Conservation (phyloP, 352 stramenopile genomes). For the Phytophthora fragariae region DNA sequence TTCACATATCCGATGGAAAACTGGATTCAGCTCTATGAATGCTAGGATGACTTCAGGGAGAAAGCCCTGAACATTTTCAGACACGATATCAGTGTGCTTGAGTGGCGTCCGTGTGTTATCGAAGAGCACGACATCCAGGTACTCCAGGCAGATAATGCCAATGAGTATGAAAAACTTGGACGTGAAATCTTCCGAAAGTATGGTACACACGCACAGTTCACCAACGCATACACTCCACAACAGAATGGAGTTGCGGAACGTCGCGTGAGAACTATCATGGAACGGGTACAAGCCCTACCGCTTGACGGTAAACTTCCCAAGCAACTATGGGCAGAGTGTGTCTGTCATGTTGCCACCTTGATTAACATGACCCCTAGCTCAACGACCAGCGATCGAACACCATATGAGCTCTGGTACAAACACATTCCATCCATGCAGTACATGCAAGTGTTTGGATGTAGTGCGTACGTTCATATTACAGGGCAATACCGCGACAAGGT, state of each 20-base stretch:
- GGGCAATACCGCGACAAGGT: conserved; percentile 20
- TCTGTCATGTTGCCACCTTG: conserved; percentile 13
- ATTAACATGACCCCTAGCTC: conserved; percentile 13
- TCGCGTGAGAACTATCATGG: conserved; percentile 10
- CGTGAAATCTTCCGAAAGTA: conserved; percentile 10
- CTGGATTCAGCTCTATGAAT: conserved; percentile 20
- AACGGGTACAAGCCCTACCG: background rate
- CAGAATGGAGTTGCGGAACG: conserved; percentile 15
- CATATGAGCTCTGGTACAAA: conserved; percentile 20
- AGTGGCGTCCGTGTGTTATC: background rate
- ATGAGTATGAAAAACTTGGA: conserved; percentile 11
- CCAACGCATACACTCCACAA: conserved; percentile 17
- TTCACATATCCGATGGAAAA: conserved; percentile 25
- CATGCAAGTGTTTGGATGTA: conserved; percentile 14
- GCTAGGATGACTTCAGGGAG: conserved; percentile 16
- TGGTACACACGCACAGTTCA: conserved; percentile 13
- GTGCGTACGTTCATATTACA: conserved; percentile 7
- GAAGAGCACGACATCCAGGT: background rate
- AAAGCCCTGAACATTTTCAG: conserved; percentile 15
- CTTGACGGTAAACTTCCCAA: conserved; percentile 4
- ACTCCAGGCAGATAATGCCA: conserved; percentile 1
- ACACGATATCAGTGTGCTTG: conserved; percentile 1
- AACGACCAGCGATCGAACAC: background rate
- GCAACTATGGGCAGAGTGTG: conserved; percentile 8
- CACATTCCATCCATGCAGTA: conserved; percentile 11